A percentile compares a stretch with the other conserved stretches of the same genome.
Evolutionary conservation across 768 basidiomycete genomes (phyloP).

Genomic region (Leccinum truebloodii): DNA sequence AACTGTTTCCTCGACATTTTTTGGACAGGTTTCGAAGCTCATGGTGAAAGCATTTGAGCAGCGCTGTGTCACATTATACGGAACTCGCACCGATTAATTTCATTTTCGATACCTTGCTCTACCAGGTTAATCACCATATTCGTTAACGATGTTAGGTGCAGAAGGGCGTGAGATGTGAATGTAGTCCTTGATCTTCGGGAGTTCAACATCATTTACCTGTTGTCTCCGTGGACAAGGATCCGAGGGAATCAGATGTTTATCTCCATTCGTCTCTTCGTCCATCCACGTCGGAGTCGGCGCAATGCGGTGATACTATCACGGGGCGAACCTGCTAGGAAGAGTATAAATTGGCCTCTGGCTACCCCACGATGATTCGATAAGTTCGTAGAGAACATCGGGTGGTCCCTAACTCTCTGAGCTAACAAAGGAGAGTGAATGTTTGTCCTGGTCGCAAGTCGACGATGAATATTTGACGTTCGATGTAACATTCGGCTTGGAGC

Average conservation of each 20-base stretch:
- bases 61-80: conserved; percentile 75
- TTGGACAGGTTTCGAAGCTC: conserved; percentile 80
- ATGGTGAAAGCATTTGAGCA: conserved; percentile 95
- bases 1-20: conserved; percentile 78
- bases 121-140: not conserved
- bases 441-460: no score
- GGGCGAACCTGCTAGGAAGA: no score
- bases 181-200: not conserved
- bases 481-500: not conserved
- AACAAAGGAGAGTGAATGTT: no score
- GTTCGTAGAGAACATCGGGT: no score
- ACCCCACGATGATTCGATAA: no score
- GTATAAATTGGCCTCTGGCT: no score
- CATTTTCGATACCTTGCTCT: conserved; percentile 1
- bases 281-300: not conserved
- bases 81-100: conserved; percentile 36
- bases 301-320: no score
- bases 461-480: not conserved
- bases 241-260: not conserved
- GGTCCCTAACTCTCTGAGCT: no score
- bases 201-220: not conserved
- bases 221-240: not conserved
- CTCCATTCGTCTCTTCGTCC: not conserved
- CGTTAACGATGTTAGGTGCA: not conserved
- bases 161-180: not conserved